Percentiles rank a stretch among this genome's conserved stretches.
phyloP scores from a whole-genome alignment of 202 grass and related monocot species.

The Dendrocalamus latiflorus region DNA sequence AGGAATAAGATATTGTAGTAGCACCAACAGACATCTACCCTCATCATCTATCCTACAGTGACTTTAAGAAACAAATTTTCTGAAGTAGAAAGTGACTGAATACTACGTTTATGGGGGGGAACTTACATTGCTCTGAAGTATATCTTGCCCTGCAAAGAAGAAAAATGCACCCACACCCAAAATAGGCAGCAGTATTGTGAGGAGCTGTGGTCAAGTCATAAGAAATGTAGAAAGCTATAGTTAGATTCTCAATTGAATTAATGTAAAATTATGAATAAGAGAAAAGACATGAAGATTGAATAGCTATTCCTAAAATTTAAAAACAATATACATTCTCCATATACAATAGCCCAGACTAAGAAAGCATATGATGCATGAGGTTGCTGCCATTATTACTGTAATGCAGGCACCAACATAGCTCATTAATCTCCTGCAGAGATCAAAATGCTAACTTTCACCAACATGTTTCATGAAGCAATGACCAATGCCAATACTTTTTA shows the following conservation, averaged over 20 bases:
- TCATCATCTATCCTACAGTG: background rate
- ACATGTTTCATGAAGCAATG: no score
- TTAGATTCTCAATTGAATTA: background rate
- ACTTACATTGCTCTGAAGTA: constrained; percentile 77
- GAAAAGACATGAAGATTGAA: background rate
- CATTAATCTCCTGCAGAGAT: no score
- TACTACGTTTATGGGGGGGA: background rate
- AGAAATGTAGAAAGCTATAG: background rate
- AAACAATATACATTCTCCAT: no score
- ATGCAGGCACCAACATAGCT: no score
- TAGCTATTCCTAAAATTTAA: background rate
- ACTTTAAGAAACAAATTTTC: background rate
- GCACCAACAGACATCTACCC: background rate
- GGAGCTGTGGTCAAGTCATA: constrained; percentile 46
- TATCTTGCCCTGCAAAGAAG: constrained; percentile 74
- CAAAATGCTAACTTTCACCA: no score
- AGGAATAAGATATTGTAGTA: background rate
- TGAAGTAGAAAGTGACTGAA: background rate
- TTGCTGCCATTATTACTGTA: no score
- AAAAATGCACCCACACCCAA: constrained; percentile 70
- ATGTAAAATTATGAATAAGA: background rate
- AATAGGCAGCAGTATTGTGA: constrained; percentile 73
- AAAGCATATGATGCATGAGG: no score
- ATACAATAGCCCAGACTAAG: no score
- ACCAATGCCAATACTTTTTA: no score